phyloP scores from a whole-genome alignment of 139 green algal genomes.

The Pedinophyceae sp. region DNA sequence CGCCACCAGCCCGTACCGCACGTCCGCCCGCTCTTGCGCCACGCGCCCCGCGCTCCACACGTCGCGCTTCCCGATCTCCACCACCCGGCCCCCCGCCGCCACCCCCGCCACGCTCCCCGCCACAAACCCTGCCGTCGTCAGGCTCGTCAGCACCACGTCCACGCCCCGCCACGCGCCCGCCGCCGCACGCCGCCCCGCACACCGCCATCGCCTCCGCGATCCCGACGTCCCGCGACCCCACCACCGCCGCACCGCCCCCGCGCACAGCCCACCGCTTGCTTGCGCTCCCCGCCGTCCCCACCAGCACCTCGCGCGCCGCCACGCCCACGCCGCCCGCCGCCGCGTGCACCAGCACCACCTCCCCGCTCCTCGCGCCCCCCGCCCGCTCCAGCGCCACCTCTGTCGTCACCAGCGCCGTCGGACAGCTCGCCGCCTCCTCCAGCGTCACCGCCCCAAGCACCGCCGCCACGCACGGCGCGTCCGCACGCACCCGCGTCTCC shows the following conservation, averaged over 20 bases:
- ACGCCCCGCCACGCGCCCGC: no score
- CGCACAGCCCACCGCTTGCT: not conserved
- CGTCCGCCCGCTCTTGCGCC: constrained; percentile 15
- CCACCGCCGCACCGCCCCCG: no score
- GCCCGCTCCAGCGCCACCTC: constrained; percentile 37
- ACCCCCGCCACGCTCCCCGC: no score
- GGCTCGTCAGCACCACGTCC: no score
- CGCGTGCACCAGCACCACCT: constrained; percentile 50
- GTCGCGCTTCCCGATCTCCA: constrained; percentile 4
- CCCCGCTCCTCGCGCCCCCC: constrained; percentile 13
- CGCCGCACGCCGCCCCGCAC: no score
- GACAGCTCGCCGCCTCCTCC: constrained; percentile 49
- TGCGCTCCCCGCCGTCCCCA: constrained; percentile 33
- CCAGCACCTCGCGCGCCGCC: constrained; percentile 21
- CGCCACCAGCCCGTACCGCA: no score
- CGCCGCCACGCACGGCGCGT: constrained; percentile 28
- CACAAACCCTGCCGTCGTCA: no score
- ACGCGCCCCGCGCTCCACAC: constrained; percentile 21
- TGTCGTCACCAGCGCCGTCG: constrained; percentile 68
- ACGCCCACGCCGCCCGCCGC: constrained; percentile 66
- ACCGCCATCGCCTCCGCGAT: no score
- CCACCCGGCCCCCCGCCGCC: constrained; percentile 26
- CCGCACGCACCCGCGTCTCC: constrained; percentile 41
- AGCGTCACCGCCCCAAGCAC: constrained; percentile 44
- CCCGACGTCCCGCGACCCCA: no score